Base-by-base conservation (phyloP, 1,284 basidiomycete genomes). In the Heliocybe sulcata region DNA sequence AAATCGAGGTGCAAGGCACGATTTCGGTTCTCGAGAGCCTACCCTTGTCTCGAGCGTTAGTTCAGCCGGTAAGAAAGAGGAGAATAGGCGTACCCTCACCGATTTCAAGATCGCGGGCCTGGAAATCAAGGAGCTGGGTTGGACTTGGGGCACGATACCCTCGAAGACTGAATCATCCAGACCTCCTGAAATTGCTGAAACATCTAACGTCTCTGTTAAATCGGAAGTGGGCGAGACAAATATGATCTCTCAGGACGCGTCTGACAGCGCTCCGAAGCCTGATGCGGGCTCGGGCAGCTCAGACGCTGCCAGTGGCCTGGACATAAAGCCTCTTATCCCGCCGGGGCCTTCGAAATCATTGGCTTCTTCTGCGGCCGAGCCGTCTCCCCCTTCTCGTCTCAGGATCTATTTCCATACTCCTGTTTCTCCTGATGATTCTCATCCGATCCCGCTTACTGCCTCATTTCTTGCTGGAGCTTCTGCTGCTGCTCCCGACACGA, bases 41-140 rank as follows among this genome's bases (percentile, higher is more conserved):
- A 59, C 71, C 23, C 64, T 71, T 58, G 69, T 72, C 56, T 72
- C 74, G 51, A 77, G 69, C 61, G 69, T 71, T 55, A 45, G 50
- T 22, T 60, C 65, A 11, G 57, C 61, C 67, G 80, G 83, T 77
- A 89, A 88, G 79, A 86, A 85, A 69, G 84, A 92, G 70, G 81
- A 90, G 73, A 81, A 89, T 69, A 74, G 85, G 63, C 83, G 91
- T 57, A 95, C 93, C 33, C 82, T 97, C 65, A 96, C 94, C 49
- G 94, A 97, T 74, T 98, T 97, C 81, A 91, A 95, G 72, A 94
- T 98, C 66, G 78, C 94, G 63, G 93, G 90, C 23, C 78, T 97
- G 63, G 85, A 91, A 67, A 87, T 96, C 62, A 77, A 73, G 62
- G 83, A 84, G 60, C 71, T 91, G 56, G 72, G 69, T 63, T 92